phyloP scores from a whole-genome alignment of 164 flowering plant species.

The Warburgia ugandensis region DNA sequence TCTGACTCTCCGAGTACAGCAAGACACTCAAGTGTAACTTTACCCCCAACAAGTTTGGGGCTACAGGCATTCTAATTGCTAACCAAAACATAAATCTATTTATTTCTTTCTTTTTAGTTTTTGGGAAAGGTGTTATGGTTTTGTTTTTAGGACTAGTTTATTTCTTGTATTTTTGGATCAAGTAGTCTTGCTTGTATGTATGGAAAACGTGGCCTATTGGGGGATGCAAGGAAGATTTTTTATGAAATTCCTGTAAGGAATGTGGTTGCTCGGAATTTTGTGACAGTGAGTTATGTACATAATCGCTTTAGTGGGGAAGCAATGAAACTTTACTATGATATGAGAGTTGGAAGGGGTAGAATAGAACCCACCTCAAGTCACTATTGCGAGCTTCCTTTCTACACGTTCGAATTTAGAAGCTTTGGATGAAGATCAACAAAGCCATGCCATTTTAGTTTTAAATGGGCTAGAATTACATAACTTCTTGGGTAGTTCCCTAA shows the following conservation, averaged over 20 bases:
- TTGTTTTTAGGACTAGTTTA: slow-evolving; percentile 44
- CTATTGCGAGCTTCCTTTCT: slow-evolving; percentile 50
- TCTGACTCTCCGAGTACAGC: too few species aligned
- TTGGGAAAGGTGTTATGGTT: slow-evolving; percentile 65
- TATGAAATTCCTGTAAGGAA: slow-evolving; percentile 49
- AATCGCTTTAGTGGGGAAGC: slow-evolving; percentile 64
- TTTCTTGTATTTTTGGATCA: slow-evolving; percentile 51
- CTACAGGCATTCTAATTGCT: too few species aligned
- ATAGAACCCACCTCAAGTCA: slow-evolving; percentile 52
- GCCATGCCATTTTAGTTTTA: slow-evolving; percentile 52
- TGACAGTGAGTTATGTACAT: slow-evolving; percentile 53
- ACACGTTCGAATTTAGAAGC: slow-evolving; percentile 60
- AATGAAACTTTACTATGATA: slow-evolving; percentile 39
- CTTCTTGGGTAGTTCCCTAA: slow-evolving; percentile 52
- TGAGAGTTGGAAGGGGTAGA: slow-evolving; percentile 60
- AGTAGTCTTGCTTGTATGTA: slow-evolving; percentile 75
- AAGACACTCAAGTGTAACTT: too few species aligned
- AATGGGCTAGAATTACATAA: slow-evolving; percentile 44
- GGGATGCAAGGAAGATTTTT: slow-evolving; percentile 50
- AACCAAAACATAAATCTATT: too few species aligned
- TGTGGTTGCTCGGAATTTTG: slow-evolving; percentile 62
- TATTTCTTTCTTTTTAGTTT: too few species aligned
- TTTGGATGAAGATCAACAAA: slow-evolving; percentile 65
- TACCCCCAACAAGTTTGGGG: too few species aligned
- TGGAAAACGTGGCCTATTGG: slow-evolving; percentile 62